Evolutionary conservation across 345 rosid species (phyloP), one percentile per base, ranked within the genome.

Genomic region (Schrenkiella parvula): DNA sequence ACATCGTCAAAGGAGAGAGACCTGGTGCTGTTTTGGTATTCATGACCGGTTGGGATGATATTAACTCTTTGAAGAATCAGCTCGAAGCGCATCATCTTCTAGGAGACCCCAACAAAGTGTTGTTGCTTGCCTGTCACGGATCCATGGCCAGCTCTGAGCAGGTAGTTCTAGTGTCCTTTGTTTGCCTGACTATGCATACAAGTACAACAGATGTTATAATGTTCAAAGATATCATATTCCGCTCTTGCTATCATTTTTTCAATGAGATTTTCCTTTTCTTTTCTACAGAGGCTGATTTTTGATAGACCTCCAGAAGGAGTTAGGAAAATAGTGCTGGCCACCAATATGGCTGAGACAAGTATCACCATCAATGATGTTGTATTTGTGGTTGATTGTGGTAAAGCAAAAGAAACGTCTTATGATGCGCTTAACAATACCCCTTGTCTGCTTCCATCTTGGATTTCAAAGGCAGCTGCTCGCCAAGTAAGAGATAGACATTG

Each of bases 11-110:
- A 69, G 86, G 82, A 61, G 98, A 88, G 75, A 87, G 89, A 64
- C 85, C 96, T 62, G 98, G 98, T 70, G 98, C 92, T 63, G 83
- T 93, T 68, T 72, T 93, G 82, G 93, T 93, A 71, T 93, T 93
- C 73, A 88, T 93, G 97, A 93, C 97, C 57, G 98, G 98, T 68
- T 93, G 97, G 98, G 98, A 90, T 83, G 98, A 93, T 77, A 93
- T 93, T 68, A 93, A 88, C 82, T 82, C 89, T 35, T 80, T 90
- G 80, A 92, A 92, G 83, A 93, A 84, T 79, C 88, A 92, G 82
- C 90, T 92, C 12, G 88, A 82, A 71, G 80, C 86, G 79, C 84
- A 93, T 86, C 83, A 86, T 54, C 68, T 93, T 39, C 70, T 93
- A 25, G 98, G 98, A 55, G 97, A 92, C 82, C 87, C 90, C 23